Evolutionary conservation across 768 basidiomycete species (phyloP), one percentile per base, ranked within the genome.

Genomic region (Ramaria sp.): DNA sequence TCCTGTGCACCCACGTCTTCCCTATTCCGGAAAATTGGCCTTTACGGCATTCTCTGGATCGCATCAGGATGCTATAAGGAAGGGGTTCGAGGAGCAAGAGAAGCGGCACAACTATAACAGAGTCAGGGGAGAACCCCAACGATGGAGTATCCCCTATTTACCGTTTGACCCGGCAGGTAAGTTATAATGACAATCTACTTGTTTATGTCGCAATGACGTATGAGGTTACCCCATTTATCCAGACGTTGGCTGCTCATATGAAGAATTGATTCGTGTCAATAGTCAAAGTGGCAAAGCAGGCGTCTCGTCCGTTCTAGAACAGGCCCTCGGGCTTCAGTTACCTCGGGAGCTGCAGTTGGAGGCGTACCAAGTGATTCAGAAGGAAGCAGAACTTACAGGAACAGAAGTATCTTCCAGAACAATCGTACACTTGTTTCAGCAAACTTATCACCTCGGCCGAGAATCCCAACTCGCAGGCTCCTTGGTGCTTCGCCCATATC

Each of bases 271-370:
- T 62, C 89, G 96, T 37, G 96, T 99, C 69, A 99, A 99, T 71
- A 95, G 95, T 32, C 96, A 99, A 66, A 95, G 92, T 12, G 96
- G 96, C 57, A 99, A 98, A 70, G 96, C 94, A 58, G 96, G 96
- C n/a, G 86, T 98, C 64, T 89, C 95, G 9, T 97, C 93, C 74
- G 78, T 99, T 63, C 75, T 99, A 77, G 96, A 97, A 66, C 86
- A 94, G 64, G 81, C 91, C 57, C 71, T 98, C 62, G 78, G 79
- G 24, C 79, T 99, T 63, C 94, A 98, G 66, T 78, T 97, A 55
- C 96, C 96, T 12, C 84, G 95, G 55, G 90, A 88, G 68, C 88
- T 99, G 88, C 96, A 99, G 70, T 70, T 95, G 59, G 72, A 83
- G 12, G 98, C 98, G 75, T 99, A 98, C 73, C 80, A 86, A 67